Base-by-base conservation (phyloP, 176 grass and related monocot genomes). In the Pharus latifolius region DNA sequence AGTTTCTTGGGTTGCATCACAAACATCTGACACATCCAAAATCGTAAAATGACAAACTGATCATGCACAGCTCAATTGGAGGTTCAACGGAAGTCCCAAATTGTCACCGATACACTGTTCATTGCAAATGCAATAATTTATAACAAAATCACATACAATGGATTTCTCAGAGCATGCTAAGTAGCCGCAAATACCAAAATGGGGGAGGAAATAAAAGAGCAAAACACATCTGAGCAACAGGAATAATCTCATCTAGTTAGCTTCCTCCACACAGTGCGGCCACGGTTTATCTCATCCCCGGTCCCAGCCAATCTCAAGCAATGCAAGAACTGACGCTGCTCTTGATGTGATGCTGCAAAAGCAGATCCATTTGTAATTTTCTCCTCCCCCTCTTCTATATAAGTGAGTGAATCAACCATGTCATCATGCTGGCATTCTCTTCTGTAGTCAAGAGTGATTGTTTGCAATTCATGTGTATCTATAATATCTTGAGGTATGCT, bases 401-500 rank as follows among this genome's bases (percentile, higher is more conserved):
- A 94, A 30, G 82, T 95, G 23, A 99, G 90, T 3, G 90, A 99
- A 61, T 99, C 84, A 1, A 99, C 96, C 57, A 85, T 72, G 72
- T 94, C 82, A 62, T 99, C 73, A 51, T 91, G 96, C 53, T 99
- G 96, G 73, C 96, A 95, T 80, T 95, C 96, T 65, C 96, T 83
- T 71, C 87, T 80, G 55, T 99, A 99, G 58, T 99, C 96, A n/a
- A 99, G 84, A 37, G 96, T 99, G 61, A 99, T 99, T 23, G 96
- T 88, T 72, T 99, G 86, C 65, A 99, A 84, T 62, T 99, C 95
- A 35, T 99, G 90, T 4, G 95, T 91, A 78, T 94, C 87, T 46
- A 94, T 99, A 56, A 94, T 99, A 77, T 91, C 87, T 91, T 99
- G 89, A 46, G 95, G 95, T 76, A 99, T 88, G 73, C 95, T 91